Base-by-base conservation (phyloP, 1,139 yeast genomes). In the Wickerhamomyces sp. region DNA sequence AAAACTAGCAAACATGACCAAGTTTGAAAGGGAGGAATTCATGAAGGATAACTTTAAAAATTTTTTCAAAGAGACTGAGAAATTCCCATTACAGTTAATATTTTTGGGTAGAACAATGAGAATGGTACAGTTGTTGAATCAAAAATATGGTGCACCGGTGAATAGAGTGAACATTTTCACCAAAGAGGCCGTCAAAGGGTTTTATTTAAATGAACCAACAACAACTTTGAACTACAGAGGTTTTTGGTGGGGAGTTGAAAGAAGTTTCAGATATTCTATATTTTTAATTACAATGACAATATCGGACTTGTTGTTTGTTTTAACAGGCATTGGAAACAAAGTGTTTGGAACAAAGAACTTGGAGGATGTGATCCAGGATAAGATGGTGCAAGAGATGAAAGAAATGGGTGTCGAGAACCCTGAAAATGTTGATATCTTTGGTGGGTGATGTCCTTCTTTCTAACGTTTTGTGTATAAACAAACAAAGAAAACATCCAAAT, bases 21-120 rank as follows among this genome's bases (percentile, higher is more conserved):
- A 63, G 36, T 75, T 67, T 52, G 71, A 73, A 51, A 63, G 62
- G 45, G 75, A 68, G 53, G 54, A 66, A 44, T 53, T 62, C 35
- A 56, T 69, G 55, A 64, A 66, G 31, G 67, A 69, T 18, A 64
- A 67, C 45, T 67, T 78, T 60, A 64, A 66, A 50, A 61, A 64
- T 39, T 80, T 86, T 54, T 69, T 86, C 48, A 65, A 76, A 46
- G 90, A 84, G 57, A 73, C 81, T 14, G 76, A 76, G 43, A 77
- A 76, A 60, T 79, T 86, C 59, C 95, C 95, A 1, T 64, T 79
- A 48, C 83, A 80, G 45, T 63, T 86, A 43, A 70, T 83, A 32
- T 84, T 86, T 55, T 64, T 86, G 13, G 79, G 86, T 42, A 68
- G 93, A 56, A 74, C 88, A 10, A 82, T 83, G 84, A 68, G 91